Evolutionary conservation across 192 early-diverging fungal genomes (phyloP).

Genomic region (Gryganskiella cystojenkinii): DNA sequence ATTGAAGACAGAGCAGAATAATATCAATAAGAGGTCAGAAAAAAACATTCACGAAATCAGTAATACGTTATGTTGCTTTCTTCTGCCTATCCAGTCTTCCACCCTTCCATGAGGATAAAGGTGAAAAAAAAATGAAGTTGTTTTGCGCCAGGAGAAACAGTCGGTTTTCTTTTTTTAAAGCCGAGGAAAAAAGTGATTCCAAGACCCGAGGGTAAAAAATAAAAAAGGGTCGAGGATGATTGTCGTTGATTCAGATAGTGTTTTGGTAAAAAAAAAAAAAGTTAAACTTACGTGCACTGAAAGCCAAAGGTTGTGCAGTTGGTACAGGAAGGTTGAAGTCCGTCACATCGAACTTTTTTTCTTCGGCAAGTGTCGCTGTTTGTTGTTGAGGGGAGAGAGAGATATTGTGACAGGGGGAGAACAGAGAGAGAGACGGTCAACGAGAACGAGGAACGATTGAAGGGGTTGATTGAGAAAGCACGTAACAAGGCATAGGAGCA

Average conservation of each 20-base stretch:
- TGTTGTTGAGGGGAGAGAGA: not conserved
- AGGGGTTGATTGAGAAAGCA: too few relatives aligned
- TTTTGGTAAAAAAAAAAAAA: conserved; percentile 69
- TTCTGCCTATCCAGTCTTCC: too few relatives aligned
- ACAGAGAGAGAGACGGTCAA: not conserved
- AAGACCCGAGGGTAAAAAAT: too few relatives aligned
- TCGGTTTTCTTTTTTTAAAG: conserved; percentile 27
- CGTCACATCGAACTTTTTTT: conserved; percentile 60
- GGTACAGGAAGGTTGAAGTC: conserved; percentile 53
- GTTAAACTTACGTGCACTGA: conserved; percentile 56
- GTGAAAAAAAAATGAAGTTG: too few relatives aligned
- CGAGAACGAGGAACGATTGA: not conserved
- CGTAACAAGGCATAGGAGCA: too few relatives aligned
- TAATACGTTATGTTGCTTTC: too few relatives aligned
- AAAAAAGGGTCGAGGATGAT: too few relatives aligned
- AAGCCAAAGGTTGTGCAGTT: conserved; percentile 59
- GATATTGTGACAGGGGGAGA: conserved; percentile 47
- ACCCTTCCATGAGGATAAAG: too few relatives aligned
- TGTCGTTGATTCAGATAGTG: conserved; percentile 39
- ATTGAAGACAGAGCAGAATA: too few relatives aligned
- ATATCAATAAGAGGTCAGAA: too few relatives aligned
- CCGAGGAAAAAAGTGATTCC: too few relatives aligned
- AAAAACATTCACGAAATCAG: too few relatives aligned
- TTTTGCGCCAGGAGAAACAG: not conserved
- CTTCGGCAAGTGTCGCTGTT: conserved; percentile 55